Evolutionary conservation across 108 stramenopile species (phyloP).

Genomic region (Nitzschia palea): DNA sequence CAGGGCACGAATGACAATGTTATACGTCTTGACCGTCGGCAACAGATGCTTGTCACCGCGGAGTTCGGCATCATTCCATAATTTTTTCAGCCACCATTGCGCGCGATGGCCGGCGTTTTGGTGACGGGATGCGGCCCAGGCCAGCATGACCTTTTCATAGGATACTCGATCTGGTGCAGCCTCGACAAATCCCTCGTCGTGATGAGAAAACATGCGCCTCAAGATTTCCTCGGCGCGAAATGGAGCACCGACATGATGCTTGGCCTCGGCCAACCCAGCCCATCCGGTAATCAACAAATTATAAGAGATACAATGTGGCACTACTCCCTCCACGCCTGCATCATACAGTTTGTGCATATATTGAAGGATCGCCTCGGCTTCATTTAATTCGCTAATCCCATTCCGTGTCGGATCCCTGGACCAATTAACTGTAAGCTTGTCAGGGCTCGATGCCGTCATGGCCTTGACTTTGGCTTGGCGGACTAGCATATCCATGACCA

Average conservation of each 20-base stretch:
- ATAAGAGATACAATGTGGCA: slow-evolving; percentile 57
- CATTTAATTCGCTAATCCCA: slow-evolving; percentile 60
- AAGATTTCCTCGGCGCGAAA: slow-evolving; percentile 68
- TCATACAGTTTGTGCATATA: slow-evolving; percentile 57
- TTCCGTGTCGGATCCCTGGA: slow-evolving; percentile 25
- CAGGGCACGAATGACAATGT: slow-evolving; percentile 61
- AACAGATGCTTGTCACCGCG: slow-evolving; percentile 25
- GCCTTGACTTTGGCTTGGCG: slow-evolving; percentile 58
- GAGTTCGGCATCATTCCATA: slow-evolving; percentile 44
- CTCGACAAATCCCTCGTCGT: slow-evolving; percentile 31
- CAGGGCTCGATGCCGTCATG: not conserved
- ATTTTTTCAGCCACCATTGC: slow-evolving; percentile 69
- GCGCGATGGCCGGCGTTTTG: slow-evolving; percentile 54
- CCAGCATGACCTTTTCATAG: slow-evolving; percentile 66
- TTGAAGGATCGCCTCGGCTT: slow-evolving; percentile 48
- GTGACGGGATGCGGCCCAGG: slow-evolving; percentile 61
- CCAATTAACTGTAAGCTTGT: not conserved
- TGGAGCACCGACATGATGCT: slow-evolving; percentile 34
- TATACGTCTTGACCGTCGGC: slow-evolving; percentile 61
- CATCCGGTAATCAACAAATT: slow-evolving; percentile 69
- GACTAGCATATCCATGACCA: slow-evolving; percentile 70
- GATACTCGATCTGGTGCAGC: slow-evolving; percentile 57
- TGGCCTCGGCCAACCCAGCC: slow-evolving; percentile 42
- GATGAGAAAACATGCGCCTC: slow-evolving; percentile 52
- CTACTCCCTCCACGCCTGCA: slow-evolving; percentile 43